Base-by-base conservation (phyloP, 2,329 filamentous ascomycete species). In the Blumeria hordei region DNA sequence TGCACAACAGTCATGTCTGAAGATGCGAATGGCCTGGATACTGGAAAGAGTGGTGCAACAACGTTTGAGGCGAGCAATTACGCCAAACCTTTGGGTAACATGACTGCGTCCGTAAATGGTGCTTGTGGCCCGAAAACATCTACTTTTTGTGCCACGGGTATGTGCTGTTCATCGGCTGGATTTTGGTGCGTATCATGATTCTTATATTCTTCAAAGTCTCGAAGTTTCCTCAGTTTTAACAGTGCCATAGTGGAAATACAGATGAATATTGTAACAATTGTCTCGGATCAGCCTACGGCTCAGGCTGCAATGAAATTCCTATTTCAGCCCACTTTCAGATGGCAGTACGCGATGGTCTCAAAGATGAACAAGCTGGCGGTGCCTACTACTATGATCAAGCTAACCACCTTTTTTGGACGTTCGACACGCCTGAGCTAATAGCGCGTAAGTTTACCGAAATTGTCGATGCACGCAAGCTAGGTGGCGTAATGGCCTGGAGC, bases 401-500 rank as follows among this genome's bases (percentile, higher is more conserved):
- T 3, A 70, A 76, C 59, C 67, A 73, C 54, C 62, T 81, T 33
- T 88, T 83, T 73, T 88, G 83, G 83, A 80, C 80, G 0, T 87
- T 80, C 70, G 84, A 88, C 57, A 83, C 79, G 0, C 69, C 74
- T 0, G 70, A 71, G 5, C 70, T 78, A 11, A 79, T 88, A 54
- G 60, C 65, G 7, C 68, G 69, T 55, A 88, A 88, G 68, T 77
- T 85, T 57, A 67, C 71, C 3, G 65, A 73, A 6, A 72, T 88
- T 36, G 71, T 85, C 2, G 67, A 70, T 33, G 69, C 69, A 34
- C 72, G 74, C 62, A 66, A 69, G 0, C 65, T 87, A 0, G 82
- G 82, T 1, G 84, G 84, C 16, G 76, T 84, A 3, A 85, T 87
- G 72, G 81, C 82, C 0, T 87, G 82, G 83, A 81, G 79, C 35